Conservation (phyloP, 495 filamentous ascomycete species). For the Aspergillus indologenus region DNA sequence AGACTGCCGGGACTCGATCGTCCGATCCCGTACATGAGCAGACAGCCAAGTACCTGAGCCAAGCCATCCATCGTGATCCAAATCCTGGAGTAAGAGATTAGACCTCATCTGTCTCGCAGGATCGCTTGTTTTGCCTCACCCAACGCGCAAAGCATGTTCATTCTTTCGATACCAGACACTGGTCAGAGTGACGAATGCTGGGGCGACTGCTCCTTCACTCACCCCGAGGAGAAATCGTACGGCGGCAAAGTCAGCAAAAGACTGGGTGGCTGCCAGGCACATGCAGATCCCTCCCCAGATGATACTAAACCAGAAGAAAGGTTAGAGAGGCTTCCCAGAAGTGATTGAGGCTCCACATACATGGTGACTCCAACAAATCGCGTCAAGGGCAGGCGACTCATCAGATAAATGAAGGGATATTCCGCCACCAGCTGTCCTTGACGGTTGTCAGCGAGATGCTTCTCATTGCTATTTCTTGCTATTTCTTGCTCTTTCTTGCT, state of each 20-base stretch:
- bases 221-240: conserved; percentile 52
- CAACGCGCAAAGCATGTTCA: conserved; percentile 40
- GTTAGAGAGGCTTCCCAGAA: neutral
- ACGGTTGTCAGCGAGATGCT: neutral
- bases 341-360: conserved; percentile 10
- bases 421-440: conserved; percentile 43
- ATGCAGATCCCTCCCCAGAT: conserved; percentile 49
- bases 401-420: conserved; percentile 49
- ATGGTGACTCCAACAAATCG: conserved; percentile 28
- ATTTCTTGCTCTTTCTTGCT: no score
- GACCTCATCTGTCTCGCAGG: neutral
- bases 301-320: neutral
- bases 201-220: conserved; percentile 46
- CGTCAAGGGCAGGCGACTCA: conserved; percentile 54
- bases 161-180: conserved; percentile 42
- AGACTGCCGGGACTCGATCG: conserved; percentile 32
- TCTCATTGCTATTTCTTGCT: no score
- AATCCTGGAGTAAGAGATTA: conserved; percentile 9
- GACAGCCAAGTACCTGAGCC: conserved; percentile 51
- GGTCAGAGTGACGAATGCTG: conserved; percentile 26
- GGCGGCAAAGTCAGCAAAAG: conserved; percentile 43
- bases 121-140: no score
- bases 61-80: conserved; percentile 58
- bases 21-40: conserved; percentile 56
- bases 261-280: conserved; percentile 46